Base-by-base conservation (phyloP, 495 filamentous ascomycete genomes). In the Cryomyces minteri region DNA sequence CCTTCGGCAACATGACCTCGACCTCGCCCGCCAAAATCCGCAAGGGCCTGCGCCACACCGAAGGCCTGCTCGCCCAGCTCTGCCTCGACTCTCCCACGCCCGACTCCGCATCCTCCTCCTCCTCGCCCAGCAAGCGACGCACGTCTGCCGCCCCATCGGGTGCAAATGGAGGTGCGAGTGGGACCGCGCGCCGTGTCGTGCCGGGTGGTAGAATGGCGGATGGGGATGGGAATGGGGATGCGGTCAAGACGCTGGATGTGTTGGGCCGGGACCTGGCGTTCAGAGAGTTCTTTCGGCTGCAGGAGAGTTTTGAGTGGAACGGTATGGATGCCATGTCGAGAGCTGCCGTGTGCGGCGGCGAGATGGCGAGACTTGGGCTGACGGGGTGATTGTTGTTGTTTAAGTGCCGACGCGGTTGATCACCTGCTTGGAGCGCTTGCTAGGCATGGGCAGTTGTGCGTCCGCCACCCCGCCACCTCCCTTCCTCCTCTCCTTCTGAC, bases 281-380 rank as follows among this genome's bases (percentile, higher is more conserved):
- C 57, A 68, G 84, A 43, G 90, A 96, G 59, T 98, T 96, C 65
- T 93, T 94, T 67, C 84, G 93, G 56, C 59, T 96, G 43, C 90
- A 98, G 60, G 88, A 94, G 55, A 80, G 88, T 8, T 98, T 98
- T 62, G 83, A 94, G 64, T 98, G 88, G 84, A 98, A 98, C 64
- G 76, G 79, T 84, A 59, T 32, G 68, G 54, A 5, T 31, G 10
- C 36, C 6, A 2, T n/a, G 11, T 41, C 45, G 4, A 9, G 30
- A 32, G 32, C 5, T 10, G 9, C 32, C n/a, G n/a, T n/a, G n/a
- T n/a, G n/a, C n/a, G n/a, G 30, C 42, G 33, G 33, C 33, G n/a
- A 37, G 33, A 47, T 18, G 45, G 12, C 45, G 38, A 44, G 31
- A 14, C 4, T 31, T 47, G 41, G 6, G 4, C 30, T 41, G 18